These are phyloP conservation scores for Apiosordaria backusii DNA, from an alignment of 495 filamentous ascomycete species.

Conservation along the genomic window DNA sequence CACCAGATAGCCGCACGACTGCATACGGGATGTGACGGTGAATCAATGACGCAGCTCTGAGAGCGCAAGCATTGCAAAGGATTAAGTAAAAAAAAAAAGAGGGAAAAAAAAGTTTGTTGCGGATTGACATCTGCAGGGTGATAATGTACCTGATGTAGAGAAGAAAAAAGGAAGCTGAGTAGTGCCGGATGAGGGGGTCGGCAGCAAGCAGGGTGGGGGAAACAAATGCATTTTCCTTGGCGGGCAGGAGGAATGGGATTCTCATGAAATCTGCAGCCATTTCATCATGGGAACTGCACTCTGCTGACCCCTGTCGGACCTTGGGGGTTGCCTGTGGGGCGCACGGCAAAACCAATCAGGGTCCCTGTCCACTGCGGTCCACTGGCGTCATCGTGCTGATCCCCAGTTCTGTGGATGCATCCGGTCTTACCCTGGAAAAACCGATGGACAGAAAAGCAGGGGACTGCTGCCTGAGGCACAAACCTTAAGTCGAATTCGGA, in stretches of 20 bases:
- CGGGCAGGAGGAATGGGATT: background rate
- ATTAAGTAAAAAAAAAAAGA: background rate
- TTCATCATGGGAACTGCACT: background rate
- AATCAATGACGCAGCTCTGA: background rate
- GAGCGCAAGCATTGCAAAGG: background rate
- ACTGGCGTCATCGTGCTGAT: slow-evolving; percentile 1
- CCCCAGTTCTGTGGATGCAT: background rate
- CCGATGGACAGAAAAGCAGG: background rate
- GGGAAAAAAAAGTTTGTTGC: background rate
- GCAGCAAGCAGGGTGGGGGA: background rate
- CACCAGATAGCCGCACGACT: background rate
- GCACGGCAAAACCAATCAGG: background rate
- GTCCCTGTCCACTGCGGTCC: background rate
- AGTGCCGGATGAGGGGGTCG: background rate
- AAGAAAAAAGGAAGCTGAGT: background rate
- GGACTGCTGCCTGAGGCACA: slow-evolving; percentile 1
- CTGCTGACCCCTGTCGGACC: background rate
- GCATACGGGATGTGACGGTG: background rate
- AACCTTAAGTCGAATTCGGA: background rate
- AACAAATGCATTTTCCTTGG: background rate
- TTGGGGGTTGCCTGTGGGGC: background rate
- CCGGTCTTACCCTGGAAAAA: background rate
- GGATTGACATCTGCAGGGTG: background rate
- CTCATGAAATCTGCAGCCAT: slow-evolving; percentile 1
- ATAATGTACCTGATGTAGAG: background rate